Conservation (phyloP, 169 alveolate genomes). For the Cryptosporidium sp. region DNA sequence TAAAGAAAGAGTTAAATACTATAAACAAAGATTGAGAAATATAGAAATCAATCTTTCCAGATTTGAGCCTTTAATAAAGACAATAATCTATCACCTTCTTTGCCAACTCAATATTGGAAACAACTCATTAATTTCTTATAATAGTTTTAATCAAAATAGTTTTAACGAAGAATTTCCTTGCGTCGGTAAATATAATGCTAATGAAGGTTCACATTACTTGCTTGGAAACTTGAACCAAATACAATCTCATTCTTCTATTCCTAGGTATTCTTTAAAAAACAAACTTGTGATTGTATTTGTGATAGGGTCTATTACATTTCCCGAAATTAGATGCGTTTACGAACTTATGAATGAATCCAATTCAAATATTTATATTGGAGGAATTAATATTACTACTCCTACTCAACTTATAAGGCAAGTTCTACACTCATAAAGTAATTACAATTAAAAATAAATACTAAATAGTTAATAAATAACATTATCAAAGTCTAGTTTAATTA, state of each 20-base stretch:
- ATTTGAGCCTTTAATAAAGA: constrained; percentile 65
- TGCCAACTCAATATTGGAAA: constrained; percentile 51
- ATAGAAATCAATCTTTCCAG: constrained; percentile 44
- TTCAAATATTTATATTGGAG: constrained; percentile 86
- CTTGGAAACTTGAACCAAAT: constrained; percentile 63
- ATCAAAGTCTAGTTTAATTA: not conserved
- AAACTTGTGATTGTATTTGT: constrained; percentile 82
- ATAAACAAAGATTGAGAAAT: constrained; percentile 51
- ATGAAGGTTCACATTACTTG: not conserved
- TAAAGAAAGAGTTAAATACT: constrained; percentile 73
- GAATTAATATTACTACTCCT: constrained; percentile 77
- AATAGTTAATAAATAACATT: not conserved
- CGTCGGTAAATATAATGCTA: not conserved
- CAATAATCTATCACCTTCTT: constrained; percentile 35
- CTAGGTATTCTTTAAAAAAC: constrained; percentile 32
- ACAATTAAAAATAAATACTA: not conserved
- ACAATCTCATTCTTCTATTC: constrained; percentile 44
- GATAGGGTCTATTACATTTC: constrained; percentile 85
- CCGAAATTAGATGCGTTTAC: constrained; percentile 84
- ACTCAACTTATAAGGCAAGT: constrained; percentile 53
- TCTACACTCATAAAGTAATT: constrained; percentile 4
- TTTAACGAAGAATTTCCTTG: constrained; percentile 66
- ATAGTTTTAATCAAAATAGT: constrained; percentile 38
- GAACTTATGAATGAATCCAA: constrained; percentile 78
- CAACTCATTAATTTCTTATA: constrained; percentile 51